These are phyloP conservation scores for Ustilago xerochloae DNA, from an alignment of 1,284 basidiomycete species.

Conservation along the genomic window DNA sequence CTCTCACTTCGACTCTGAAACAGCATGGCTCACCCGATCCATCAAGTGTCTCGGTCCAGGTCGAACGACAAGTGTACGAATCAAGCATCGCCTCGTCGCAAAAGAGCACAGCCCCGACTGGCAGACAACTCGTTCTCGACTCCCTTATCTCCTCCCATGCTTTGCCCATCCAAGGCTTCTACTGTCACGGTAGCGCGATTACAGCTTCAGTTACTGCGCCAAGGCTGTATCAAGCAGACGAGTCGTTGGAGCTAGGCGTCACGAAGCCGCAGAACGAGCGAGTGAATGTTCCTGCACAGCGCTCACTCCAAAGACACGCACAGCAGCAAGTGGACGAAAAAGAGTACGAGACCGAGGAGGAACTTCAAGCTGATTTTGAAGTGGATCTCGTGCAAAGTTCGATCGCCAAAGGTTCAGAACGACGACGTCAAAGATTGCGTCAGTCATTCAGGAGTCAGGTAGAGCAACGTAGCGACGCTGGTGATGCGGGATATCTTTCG, in stretches of 20 bases:
- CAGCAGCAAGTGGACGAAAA: background rate
- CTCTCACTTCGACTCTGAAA: too few species aligned
- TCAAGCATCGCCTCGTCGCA: too few species aligned
- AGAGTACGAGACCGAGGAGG: background rate
- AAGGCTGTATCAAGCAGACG: background rate
- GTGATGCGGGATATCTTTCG: background rate
- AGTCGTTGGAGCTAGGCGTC: background rate
- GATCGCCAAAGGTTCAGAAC: slow-evolving; percentile 4
- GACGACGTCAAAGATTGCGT: background rate
- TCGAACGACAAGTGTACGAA: too few species aligned
- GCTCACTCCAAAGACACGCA: background rate
- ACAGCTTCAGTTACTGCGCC: background rate
- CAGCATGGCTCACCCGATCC: too few species aligned
- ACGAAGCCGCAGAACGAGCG: background rate
- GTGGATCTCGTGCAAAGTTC: background rate
- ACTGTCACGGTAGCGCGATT: slow-evolving; percentile 9
- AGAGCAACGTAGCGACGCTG: background rate
- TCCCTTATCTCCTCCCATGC: slow-evolving; percentile 39
- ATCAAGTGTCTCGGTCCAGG: too few species aligned
- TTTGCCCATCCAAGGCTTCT: slow-evolving; percentile 40
- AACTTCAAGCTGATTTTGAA: background rate
- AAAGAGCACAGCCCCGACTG: too few species aligned
- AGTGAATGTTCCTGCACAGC: too few species aligned
- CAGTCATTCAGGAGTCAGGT: slow-evolving; percentile 6
- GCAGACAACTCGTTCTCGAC: slow-evolving; percentile 29